Conservation (phyloP, 2,329 filamentous ascomycete species). For the Lasiodiplodia theobromae region DNA sequence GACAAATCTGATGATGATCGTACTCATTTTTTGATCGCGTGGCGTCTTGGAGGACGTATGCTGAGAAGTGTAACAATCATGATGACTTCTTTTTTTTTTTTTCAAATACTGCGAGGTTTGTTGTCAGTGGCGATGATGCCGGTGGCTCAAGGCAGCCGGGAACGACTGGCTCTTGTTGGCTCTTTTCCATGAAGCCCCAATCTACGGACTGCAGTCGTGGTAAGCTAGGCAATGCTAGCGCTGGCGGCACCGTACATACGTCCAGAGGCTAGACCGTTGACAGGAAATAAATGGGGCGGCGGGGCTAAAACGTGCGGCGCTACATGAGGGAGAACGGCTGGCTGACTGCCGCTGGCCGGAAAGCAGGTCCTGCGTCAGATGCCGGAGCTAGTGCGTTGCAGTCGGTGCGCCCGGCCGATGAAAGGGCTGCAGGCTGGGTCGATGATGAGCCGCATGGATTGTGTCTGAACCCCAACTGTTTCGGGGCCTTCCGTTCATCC, state of each 20-base stretch:
- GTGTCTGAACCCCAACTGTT: slow-evolving; percentile 3
- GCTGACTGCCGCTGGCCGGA: neutral
- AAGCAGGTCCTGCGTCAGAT: slow-evolving; percentile 5
- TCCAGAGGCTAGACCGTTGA: slow-evolving; percentile 2
- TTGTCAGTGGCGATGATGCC: neutral
- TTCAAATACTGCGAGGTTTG: too few relatives aligned
- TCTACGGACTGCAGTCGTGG: neutral
- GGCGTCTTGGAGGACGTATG: neutral
- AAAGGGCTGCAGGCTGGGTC: neutral
- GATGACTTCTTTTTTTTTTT: neutral
- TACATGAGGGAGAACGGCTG: neutral
- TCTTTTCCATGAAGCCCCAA: neutral
- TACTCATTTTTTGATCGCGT: neutral
- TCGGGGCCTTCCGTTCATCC: neutral
- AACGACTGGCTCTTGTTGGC: neutral
- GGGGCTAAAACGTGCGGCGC: neutral
- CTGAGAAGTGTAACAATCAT: neutral
- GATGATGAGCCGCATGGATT: slow-evolving; percentile 27
- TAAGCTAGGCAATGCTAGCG: neutral
- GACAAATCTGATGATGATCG: neutral
- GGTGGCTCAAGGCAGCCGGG: neutral
- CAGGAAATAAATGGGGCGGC: neutral
- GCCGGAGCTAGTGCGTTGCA: neutral
- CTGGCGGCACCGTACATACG: neutral
- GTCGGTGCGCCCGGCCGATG: neutral